These are phyloP conservation scores for Mycosphaerella arachidis DNA, from an alignment of 2,329 filamentous ascomycete species.

Conservation along the genomic window DNA sequence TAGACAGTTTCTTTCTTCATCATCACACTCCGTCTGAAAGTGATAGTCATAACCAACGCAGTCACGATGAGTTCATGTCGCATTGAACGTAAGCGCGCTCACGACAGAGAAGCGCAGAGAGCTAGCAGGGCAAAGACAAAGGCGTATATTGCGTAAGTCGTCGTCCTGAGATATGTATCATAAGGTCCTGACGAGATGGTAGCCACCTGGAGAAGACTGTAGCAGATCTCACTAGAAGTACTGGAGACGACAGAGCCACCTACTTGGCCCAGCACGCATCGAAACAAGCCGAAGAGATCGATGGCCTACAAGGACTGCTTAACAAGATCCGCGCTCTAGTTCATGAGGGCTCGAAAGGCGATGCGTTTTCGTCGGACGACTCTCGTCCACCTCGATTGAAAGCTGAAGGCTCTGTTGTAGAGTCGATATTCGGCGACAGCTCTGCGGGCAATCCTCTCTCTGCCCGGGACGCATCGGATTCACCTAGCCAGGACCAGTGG, in stretches of 20 bases:
- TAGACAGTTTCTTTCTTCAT: neutral
- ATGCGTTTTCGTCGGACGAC: slow-evolving; percentile 2
- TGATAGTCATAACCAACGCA: neutral
- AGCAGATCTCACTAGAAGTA: slow-evolving; percentile 18
- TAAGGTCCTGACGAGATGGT: neutral
- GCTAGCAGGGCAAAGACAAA: slow-evolving; percentile 23
- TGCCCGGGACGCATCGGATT: slow-evolving; percentile 4
- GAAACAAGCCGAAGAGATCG: slow-evolving; percentile 21
- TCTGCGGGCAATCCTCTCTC: slow-evolving; percentile 3
- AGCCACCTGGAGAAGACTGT: slow-evolving; percentile 23
- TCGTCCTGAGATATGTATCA: too few relatives aligned
- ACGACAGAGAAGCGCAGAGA: slow-evolving; percentile 21
- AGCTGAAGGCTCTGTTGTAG: slow-evolving; percentile 9
- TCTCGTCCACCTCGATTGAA: slow-evolving; percentile 2
- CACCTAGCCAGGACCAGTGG: slow-evolving; percentile 18
- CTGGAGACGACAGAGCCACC: slow-evolving; percentile 17
- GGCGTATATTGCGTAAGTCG: slow-evolving; percentile 15
- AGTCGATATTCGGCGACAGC: slow-evolving; percentile 3
- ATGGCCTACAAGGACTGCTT: slow-evolving; percentile 20
- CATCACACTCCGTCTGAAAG: neutral
- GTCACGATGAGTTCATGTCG: slow-evolving; percentile 15
- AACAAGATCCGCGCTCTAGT: slow-evolving; percentile 20
- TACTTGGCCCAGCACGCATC: slow-evolving; percentile 22
- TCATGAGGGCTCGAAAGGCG: slow-evolving; percentile 18
- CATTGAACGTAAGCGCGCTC: slow-evolving; percentile 26